phyloP scores from a whole-genome alignment of 768 basidiomycete genomes.

The Inosperma sp. region DNA sequence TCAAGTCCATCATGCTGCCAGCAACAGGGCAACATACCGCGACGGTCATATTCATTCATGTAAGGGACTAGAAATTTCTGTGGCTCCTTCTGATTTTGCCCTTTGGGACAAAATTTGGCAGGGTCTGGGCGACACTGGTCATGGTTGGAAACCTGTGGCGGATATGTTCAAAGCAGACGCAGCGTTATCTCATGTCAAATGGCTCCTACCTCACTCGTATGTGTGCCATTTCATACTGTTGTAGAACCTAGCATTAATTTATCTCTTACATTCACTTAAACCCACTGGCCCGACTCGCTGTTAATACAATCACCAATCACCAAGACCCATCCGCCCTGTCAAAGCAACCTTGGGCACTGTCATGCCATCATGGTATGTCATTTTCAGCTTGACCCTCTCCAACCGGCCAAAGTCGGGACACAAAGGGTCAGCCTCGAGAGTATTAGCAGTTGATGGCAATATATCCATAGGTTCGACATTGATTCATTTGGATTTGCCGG shows the following conservation, averaged over 20 bases:
- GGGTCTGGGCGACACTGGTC: conserved; percentile 73
- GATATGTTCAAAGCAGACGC: conserved; percentile 54
- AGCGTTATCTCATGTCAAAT: conserved; percentile 72
- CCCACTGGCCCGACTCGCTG: not conserved
- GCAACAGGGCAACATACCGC: conserved; percentile 67
- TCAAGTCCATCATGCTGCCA: conserved; percentile 51
- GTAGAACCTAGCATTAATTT: conserved; percentile 4
- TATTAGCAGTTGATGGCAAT: not conserved
- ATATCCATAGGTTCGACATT: conserved; percentile 11
- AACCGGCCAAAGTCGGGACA: too few relatives aligned
- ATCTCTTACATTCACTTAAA: not conserved
- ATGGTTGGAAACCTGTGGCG: conserved; percentile 76
- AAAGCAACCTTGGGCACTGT: conserved; percentile 7
- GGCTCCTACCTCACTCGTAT: conserved; percentile 83
- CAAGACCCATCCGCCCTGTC: conserved; percentile 6
- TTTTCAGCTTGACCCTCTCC: too few relatives aligned
- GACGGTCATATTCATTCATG: conserved; percentile 87
- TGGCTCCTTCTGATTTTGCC: conserved; percentile 7
- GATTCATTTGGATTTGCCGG: conserved; percentile 8
- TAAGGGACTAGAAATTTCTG: conserved; percentile 32
- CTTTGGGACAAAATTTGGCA: conserved; percentile 27
- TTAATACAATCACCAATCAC: not conserved
- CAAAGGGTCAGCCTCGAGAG: not conserved
- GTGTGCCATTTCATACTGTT: conserved; percentile 22
- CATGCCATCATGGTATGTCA: conserved; percentile 13